Conservation (phyloP, 257 asterid genomes). For the Solanum paucissectum region DNA sequence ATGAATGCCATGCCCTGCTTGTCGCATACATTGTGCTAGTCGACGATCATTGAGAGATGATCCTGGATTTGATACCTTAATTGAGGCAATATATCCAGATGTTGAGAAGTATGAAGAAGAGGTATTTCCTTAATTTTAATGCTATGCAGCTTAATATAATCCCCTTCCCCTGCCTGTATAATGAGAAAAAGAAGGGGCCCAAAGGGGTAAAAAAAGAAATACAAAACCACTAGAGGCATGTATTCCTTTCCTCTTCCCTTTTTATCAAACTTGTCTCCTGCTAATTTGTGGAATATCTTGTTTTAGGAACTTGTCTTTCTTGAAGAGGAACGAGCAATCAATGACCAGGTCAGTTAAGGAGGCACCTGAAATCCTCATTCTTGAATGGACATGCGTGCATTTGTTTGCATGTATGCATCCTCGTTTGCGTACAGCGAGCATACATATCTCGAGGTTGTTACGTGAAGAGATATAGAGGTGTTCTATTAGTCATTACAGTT, state of each 20-base stretch:
- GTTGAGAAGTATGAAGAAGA: slow-evolving; percentile 31
- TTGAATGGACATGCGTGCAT: not conserved
- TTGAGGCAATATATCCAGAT: slow-evolving; percentile 28
- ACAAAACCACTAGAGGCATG: not conserved
- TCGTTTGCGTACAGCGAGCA: not conserved
- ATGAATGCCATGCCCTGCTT: slow-evolving; percentile 52
- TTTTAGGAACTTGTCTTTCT: slow-evolving; percentile 24
- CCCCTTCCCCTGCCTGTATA: not conserved
- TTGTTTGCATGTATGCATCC: not conserved
- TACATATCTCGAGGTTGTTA: not conserved
- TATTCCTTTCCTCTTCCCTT: not conserved
- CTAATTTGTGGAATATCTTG: not conserved
- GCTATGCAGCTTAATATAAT: not conserved
- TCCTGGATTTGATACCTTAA: slow-evolving; percentile 26
- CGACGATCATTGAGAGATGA: slow-evolving; percentile 50
- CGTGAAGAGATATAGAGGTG: not conserved
- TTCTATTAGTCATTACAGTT: not conserved
- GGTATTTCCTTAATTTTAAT: slow-evolving; percentile 13
- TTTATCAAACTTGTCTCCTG: not conserved
- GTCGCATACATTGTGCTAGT: slow-evolving; percentile 45
- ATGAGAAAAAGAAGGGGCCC: not conserved
- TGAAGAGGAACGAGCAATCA: slow-evolving; percentile 23
- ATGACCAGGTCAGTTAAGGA: slow-evolving; percentile 22
- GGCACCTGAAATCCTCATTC: not conserved
- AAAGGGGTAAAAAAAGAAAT: not conserved